A percentile compares a stretch with the other conserved stretches of the same genome.
Conservation (phyloP, 2,329 filamentous ascomycete genomes). For the Xylaria polymorpha region DNA sequence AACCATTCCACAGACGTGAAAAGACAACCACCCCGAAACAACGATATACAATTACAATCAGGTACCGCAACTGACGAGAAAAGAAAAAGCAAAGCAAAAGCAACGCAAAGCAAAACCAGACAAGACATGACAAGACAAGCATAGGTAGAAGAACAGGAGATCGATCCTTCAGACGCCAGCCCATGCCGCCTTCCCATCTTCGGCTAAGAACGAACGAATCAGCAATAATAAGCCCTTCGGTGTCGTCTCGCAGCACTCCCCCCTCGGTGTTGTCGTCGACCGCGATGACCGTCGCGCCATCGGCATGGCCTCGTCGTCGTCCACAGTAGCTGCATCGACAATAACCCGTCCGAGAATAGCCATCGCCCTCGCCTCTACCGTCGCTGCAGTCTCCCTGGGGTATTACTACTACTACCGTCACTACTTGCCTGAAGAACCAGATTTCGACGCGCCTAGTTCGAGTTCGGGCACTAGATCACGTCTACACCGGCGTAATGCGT, state of each 20-base stretch:
- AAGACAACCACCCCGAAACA: not conserved
- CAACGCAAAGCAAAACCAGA: not conserved
- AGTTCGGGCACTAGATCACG: slow-evolving; percentile 46
- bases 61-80: not conserved
- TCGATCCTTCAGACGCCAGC: not conserved
- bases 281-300: slow-evolving; percentile 46
- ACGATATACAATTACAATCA: not conserved
- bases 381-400: slow-evolving; percentile 66
- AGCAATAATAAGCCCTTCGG: not conserved
- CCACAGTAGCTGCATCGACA: slow-evolving; percentile 64
- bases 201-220: not conserved
- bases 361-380: slow-evolving; percentile 65
- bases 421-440: slow-evolving; percentile 41
- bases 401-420: slow-evolving; percentile 67
- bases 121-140: not conserved
- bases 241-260: slow-evolving; percentile 2
- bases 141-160: not conserved
- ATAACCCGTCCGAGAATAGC: slow-evolving; percentile 66
- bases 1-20: not conserved
- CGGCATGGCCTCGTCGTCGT: slow-evolving; percentile 59
- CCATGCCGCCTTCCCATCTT: slow-evolving; percentile 9
- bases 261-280: slow-evolving; percentile 18
- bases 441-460: slow-evolving; percentile 21
- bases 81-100: not conserved
- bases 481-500: slow-evolving; percentile 74